Conservation (phyloP, 2,329 filamentous ascomycete species). For the Chlorencoelia australis region DNA sequence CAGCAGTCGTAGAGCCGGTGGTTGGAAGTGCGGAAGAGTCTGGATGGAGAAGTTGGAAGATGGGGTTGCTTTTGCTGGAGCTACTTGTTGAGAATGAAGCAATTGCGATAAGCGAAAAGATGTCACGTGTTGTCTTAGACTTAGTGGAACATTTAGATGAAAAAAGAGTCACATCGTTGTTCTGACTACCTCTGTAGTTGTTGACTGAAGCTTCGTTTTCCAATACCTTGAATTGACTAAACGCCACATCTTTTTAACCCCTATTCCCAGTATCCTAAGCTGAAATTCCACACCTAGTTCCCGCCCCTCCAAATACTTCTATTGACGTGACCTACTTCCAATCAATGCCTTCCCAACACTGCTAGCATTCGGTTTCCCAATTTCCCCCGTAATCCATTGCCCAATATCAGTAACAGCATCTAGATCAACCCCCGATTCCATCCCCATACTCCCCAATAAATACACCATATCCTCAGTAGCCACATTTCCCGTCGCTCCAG, state of each 20-base stretch:
- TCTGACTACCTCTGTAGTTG: too few species aligned
- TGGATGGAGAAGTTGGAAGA: conserved; percentile 1
- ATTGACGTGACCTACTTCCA: conserved; percentile 32
- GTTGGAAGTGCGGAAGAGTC: conserved; percentile 4
- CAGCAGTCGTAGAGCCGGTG: conserved; percentile 4
- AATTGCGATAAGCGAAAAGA: too few species aligned
- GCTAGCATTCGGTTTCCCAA: conserved; percentile 54
- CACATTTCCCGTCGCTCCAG: conserved; percentile 78
- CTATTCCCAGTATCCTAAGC: too few species aligned
- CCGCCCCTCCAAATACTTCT: too few species aligned
- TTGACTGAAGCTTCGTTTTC: too few species aligned
- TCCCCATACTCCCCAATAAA: conserved; percentile 62
- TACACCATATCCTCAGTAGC: conserved; percentile 79
- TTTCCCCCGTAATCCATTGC: conserved; percentile 56
- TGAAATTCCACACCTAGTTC: too few species aligned
- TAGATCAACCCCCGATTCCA: conserved; percentile 63
- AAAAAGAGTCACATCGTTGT: too few species aligned
- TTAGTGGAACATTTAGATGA: too few species aligned
- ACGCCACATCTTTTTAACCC: too few species aligned
- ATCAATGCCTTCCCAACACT: conserved; percentile 57
- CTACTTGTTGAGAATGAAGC: conserved; percentile 1
- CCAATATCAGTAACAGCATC: conserved; percentile 59
- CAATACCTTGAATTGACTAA: too few species aligned
- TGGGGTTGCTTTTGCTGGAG: conserved; percentile 3
- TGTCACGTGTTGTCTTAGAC: too few species aligned